phyloP scores from a whole-genome alignment of 495 filamentous ascomycete genomes.

The Amphirosellinia nigrospora region DNA sequence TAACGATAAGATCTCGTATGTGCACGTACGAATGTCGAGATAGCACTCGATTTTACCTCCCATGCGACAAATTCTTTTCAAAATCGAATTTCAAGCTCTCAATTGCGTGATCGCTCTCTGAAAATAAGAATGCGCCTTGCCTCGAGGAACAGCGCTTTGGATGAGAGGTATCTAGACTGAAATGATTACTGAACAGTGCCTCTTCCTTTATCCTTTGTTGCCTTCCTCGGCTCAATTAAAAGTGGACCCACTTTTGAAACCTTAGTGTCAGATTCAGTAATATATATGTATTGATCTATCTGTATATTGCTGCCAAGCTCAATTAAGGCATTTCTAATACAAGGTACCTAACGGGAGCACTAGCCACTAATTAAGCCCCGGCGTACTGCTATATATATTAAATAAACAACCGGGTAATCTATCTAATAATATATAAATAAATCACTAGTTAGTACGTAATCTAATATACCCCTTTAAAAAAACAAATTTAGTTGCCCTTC shows the following conservation, averaged over 20 bases:
- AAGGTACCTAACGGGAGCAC: too few species aligned
- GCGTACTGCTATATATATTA: too few species aligned
- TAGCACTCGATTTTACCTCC: slow-evolving; percentile 67
- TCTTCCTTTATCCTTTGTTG: not conserved
- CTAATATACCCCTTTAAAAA: too few species aligned
- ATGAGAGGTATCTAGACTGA: not conserved
- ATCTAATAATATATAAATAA: too few species aligned
- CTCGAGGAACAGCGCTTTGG: not conserved
- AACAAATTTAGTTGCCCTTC: too few species aligned
- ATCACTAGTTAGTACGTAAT: too few species aligned
- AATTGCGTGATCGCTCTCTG: slow-evolving; percentile 2
- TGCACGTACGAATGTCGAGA: slow-evolving; percentile 58
- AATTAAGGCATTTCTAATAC: too few species aligned
- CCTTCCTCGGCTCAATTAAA: not conserved
- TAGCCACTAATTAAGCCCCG: too few species aligned
- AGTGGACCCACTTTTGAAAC: not conserved
- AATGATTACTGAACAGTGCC: slow-evolving; percentile 2
- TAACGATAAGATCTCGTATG: not conserved
- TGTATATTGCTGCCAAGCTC: too few species aligned
- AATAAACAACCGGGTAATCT: too few species aligned
- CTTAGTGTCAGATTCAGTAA: not conserved
- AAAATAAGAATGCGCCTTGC: not conserved
- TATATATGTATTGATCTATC: too few species aligned
- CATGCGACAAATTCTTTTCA: slow-evolving; percentile 42
- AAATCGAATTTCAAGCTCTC: not conserved